phyloP scores from a whole-genome alignment of 768 basidiomycete genomes.

The Leccinum uliginosum region DNA sequence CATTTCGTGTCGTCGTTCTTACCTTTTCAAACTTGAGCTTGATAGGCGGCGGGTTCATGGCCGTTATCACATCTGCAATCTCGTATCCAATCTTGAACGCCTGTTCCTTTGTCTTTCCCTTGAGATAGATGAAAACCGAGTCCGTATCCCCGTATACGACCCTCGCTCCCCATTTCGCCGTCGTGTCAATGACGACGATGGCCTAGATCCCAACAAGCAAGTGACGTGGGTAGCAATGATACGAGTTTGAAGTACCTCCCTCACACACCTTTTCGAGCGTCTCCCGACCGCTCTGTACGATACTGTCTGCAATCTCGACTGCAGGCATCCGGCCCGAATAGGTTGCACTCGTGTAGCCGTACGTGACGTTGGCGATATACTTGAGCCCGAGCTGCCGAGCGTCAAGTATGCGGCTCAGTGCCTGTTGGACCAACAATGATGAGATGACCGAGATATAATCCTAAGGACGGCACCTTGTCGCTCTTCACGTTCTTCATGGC shows the following conservation, averaged over 20 bases:
- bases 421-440: constrained; percentile 40
- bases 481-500: constrained; percentile 80
- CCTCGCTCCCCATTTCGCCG: constrained; percentile 81
- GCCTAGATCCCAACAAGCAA: constrained; percentile 47
- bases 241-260: background rate
- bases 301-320: constrained; percentile 96
- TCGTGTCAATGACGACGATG: constrained; percentile 70
- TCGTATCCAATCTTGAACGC: constrained; percentile 92
- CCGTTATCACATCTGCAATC: constrained; percentile 84
- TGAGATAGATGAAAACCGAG: constrained; percentile 88
- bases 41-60: constrained; percentile 82
- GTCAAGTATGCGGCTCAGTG: constrained; percentile 70
- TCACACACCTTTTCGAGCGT: constrained; percentile 81
- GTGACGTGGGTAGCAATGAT: background rate
- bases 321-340: constrained; percentile 98
- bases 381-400: constrained; percentile 92
- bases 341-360: constrained; percentile 93
- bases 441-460: background rate
- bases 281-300: constrained; percentile 94
- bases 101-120: constrained; percentile 87
- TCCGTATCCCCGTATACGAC: constrained; percentile 99
- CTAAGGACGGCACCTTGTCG: constrained; percentile 56
- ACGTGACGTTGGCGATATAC: constrained; percentile 91
- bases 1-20: background rate
- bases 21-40: constrained; percentile 99